Percentiles rank a stretch among this genome's conserved stretches.
Evolutionary conservation across 2,329 filamentous ascomycete genomes (phyloP).

Genomic region (Fusarium metavorans): DNA sequence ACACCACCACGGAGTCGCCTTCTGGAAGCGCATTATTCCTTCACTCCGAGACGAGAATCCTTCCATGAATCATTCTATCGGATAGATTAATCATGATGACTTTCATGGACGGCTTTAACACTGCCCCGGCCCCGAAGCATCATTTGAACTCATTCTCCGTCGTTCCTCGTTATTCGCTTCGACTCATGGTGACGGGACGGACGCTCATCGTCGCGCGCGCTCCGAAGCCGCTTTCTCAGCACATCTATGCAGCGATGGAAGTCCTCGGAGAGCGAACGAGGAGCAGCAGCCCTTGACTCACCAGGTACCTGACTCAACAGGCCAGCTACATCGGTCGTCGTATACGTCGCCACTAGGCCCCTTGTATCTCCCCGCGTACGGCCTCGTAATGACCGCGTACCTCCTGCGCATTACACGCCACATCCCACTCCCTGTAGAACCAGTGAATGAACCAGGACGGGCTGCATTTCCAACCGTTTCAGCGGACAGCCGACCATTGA

Average conservation of each 20-base stretch:
- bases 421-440: conserved; percentile 23
- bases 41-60: background rate
- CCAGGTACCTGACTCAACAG: conserved; percentile 34
- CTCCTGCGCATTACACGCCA: conserved; percentile 32
- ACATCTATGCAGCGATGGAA: conserved; percentile 5
- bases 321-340: conserved; percentile 24
- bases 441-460: conserved; percentile 22
- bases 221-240: conserved; percentile 29
- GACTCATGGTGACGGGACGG: conserved; percentile 14
- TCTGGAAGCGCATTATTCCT: background rate
- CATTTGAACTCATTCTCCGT: background rate
- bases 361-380: conserved; percentile 29
- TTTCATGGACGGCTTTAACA: background rate
- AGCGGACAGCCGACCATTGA: conserved; percentile 33
- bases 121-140: conserved; percentile 9
- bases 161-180: conserved; percentile 18
- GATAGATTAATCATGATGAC: conserved; percentile 1
- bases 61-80: conserved; percentile 3
- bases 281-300: conserved; percentile 25
- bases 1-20: conserved; percentile 34
- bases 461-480: conserved; percentile 26
- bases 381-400: conserved; percentile 41
- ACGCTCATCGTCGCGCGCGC: conserved; percentile 12
- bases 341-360: conserved; percentile 14
- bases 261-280: conserved; percentile 18